Base-by-base conservation (phyloP, 495 filamentous ascomycete genomes). In the Hamigera avellanea region DNA sequence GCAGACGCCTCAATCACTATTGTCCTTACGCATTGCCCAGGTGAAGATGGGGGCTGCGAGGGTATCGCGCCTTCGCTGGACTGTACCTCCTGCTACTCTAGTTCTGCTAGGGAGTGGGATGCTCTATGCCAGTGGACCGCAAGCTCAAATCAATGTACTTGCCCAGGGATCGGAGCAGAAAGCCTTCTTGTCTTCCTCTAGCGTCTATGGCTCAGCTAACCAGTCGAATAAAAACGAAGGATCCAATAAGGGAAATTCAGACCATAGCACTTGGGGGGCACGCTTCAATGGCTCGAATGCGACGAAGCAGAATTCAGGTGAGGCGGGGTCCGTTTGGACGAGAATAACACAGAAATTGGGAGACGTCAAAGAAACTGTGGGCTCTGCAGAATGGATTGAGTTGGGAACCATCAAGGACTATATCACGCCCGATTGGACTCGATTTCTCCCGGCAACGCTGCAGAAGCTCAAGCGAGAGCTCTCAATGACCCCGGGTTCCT, bases 381-480 rank as follows among this genome's bases (percentile, higher is more conserved):
- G 72, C 13, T 57, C 72, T 0, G 50, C 70, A 8, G 74, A 81
- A 34, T 79, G 76, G 72, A 53, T 65, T 18, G 65, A 70, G 3
- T 41, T 93, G 18, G 62, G 74, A 8, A 77, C 64, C 35, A 69
- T 93, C 29, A 73, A 75, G 21, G 76, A 76, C 51, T 64, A 70
- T 14, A 74, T 95, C 19, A 46, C 87, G 15, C 89, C 89, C 1
- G 78, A 83, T 4, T 98, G 91, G 91, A 75, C 78, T 14, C 74
- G 73, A 32, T 54, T 71, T 13, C 59, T 98, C 6, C 88, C 89
- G 3, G 81, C 62, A 17, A 86, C 81, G 37, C 63, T 88, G 10
- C 71, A 75, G 35, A 95, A 95, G 54, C 73, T 98, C 2, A 87
- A 94, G 45, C 70, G 74, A 15, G 89, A 98, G 62, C 70, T 95